Base-by-base conservation (phyloP, 345 rosid species). In the Euphorbia peplus region DNA sequence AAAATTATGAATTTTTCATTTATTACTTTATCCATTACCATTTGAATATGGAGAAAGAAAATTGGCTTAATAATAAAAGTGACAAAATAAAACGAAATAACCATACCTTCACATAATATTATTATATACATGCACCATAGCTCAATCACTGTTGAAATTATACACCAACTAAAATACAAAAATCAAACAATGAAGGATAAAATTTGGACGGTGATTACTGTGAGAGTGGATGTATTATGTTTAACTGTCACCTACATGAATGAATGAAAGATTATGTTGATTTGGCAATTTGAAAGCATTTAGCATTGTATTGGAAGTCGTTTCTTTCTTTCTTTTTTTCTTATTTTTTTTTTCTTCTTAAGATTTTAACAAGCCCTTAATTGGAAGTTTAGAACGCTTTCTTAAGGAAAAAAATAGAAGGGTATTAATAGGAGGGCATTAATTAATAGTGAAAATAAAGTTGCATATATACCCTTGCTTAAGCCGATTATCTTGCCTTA, bases 301-400 rank as follows among this genome's bases (percentile, higher is more conserved):
- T 13, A 22, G 66, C 66, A 62, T 63, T 25, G 25, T 44, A 44
- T 32, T 24, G 15, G 39, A 37, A 63, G 54, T 54, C 60, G 30
- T 35, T 21, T 55, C n/a, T 10, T 16, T 6, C 14, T 0, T 2
- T 8, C 30, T 10, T 29, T 32, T 30, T 11, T 0, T 18, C 8
- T 42, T 18, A n/a, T 47, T 64, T 42, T n/a, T n/a, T n/a, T n/a
- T n/a, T n/a, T n/a, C n/a, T n/a, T n/a, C n/a, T n/a, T n/a, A n/a
- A n/a, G n/a, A n/a, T n/a, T n/a, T n/a, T n/a, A n/a, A n/a, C n/a
- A n/a, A n/a, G n/a, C n/a, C n/a, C n/a, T n/a, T n/a, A n/a, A n/a
- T 1, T n/a, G 16, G 11, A 28, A 35, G 1, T 41, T 14, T 63
- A 44, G 26, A 14, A 13, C 52, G 19, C 12, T 42, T 42, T 42